Evolutionary conservation across 108 stramenopile species (phyloP).

Genomic region (Bacterosira constricta): DNA sequence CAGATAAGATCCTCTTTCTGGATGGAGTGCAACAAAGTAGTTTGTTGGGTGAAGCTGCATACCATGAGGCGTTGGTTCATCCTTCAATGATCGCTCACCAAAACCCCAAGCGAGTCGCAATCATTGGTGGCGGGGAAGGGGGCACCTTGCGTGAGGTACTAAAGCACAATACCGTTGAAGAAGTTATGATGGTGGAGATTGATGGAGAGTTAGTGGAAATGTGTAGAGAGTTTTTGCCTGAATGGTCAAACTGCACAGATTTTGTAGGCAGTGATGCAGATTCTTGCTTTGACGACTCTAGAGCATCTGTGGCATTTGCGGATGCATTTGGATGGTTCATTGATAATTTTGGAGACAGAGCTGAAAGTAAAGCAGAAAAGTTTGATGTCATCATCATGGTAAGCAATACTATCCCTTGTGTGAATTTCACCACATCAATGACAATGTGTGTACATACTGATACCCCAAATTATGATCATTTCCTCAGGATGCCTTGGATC

Average conservation of each 20-base stretch:
- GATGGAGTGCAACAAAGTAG: slow-evolving; percentile 68
- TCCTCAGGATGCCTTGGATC: slow-evolving; percentile 42
- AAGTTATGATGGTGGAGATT: slow-evolving; percentile 67
- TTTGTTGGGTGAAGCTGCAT: slow-evolving; percentile 48
- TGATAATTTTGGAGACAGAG: slow-evolving; percentile 34
- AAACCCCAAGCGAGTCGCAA: slow-evolving; percentile 69
- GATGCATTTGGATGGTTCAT: slow-evolving; percentile 73
- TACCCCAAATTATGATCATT: background rate
- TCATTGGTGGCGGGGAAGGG: slow-evolving; percentile 85
- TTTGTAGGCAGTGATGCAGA: slow-evolving; percentile 28
- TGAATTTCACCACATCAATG: too few relatives aligned
- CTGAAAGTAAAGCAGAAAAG: background rate
- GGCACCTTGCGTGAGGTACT: slow-evolving; percentile 84
- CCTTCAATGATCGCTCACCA: slow-evolving; percentile 91
- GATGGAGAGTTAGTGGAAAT: slow-evolving; percentile 57
- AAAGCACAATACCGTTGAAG: slow-evolving; percentile 82
- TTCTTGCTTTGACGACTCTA: slow-evolving; percentile 72
- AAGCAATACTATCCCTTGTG: too few relatives aligned
- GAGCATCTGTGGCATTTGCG: slow-evolving; percentile 32
- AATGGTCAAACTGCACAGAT: slow-evolving; percentile 62
- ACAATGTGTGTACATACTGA: too few relatives aligned
- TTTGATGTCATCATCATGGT: slow-evolving; percentile 46
- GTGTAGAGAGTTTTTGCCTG: slow-evolving; percentile 42
- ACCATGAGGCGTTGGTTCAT: slow-evolving; percentile 92
- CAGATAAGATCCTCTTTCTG: slow-evolving; percentile 58